A percentile compares a stretch with the other conserved stretches of the same genome.
These are phyloP conservation scores for Arctium lappa DNA, from an alignment of 129 eudicot genomes.

Conservation along the genomic window DNA sequence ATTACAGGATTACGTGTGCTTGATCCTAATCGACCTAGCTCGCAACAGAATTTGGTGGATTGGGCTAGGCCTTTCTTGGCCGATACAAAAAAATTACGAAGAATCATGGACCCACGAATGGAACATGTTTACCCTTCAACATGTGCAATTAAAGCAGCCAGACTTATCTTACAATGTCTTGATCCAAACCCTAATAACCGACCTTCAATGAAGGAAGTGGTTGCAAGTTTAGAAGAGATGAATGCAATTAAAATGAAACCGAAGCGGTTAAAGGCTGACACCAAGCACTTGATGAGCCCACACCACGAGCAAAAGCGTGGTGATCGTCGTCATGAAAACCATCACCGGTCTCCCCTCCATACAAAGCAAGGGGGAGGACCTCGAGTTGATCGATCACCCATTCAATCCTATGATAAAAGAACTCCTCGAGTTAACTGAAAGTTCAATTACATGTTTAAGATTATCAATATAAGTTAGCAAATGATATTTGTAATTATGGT, in stretches of 20 bases:
- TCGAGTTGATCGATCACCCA: neutral
- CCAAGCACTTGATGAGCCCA: neutral
- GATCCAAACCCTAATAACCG: slow-evolving; percentile 42
- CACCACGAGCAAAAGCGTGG: neutral
- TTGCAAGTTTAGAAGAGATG: slow-evolving; percentile 28
- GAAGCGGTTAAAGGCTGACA: slow-evolving; percentile 17
- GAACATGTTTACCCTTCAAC: slow-evolving; percentile 42
- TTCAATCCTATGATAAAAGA: neutral
- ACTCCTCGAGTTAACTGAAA: neutral
- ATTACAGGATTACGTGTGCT: slow-evolving; percentile 56
- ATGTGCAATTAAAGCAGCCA: slow-evolving; percentile 31
- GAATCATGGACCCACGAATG: slow-evolving; percentile 55
- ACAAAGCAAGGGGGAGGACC: slow-evolving; percentile 24
- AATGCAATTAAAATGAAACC: slow-evolving; percentile 27
- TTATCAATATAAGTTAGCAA: neutral
- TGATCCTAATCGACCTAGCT: slow-evolving; percentile 35
- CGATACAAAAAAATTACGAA: slow-evolving; percentile 32
- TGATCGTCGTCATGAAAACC: slow-evolving; percentile 9
- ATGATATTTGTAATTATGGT: neutral
- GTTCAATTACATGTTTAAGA: neutral
- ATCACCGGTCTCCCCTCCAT: slow-evolving; percentile 27
- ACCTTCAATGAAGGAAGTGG: slow-evolving; percentile 47
- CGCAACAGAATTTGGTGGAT: slow-evolving; percentile 42
- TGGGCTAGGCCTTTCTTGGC: slow-evolving; percentile 58
- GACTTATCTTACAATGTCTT: slow-evolving; percentile 46